These are phyloP conservation scores for Voacanga thouarsii DNA, from an alignment of 257 asterid genomes.

Conservation along the genomic window DNA sequence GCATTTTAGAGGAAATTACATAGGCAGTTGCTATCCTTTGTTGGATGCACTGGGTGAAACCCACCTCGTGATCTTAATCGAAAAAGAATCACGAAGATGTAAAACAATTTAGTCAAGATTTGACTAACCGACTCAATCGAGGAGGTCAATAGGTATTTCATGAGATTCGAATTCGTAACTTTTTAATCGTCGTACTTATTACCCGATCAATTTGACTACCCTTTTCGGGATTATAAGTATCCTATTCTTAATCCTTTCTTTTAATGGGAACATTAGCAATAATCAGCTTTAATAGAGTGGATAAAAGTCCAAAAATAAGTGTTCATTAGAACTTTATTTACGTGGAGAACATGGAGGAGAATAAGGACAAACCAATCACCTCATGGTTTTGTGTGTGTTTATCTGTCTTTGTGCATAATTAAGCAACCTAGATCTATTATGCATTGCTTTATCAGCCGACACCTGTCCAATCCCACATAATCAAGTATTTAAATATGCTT, in stretches of 20 bases:
- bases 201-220: too few species aligned
- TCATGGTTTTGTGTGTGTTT: constrained; percentile 24
- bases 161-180: too few species aligned
- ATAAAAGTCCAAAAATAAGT: constrained; percentile 14
- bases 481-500: constrained; percentile 7
- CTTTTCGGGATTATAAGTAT: too few species aligned
- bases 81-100: too few species aligned
- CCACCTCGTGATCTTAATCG: too few species aligned
- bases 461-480: constrained; percentile 19
- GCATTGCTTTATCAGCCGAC: constrained; percentile 31
- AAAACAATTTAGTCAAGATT: too few species aligned
- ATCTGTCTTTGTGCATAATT: constrained; percentile 25
- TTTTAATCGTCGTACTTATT: too few species aligned
- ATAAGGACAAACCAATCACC: constrained; percentile 33
- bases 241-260: neutral
- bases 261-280: constrained; percentile 4
- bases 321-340: neutral
- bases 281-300: constrained; percentile 5
- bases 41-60: too few species aligned
- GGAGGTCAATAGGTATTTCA: too few species aligned
- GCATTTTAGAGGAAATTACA: neutral
- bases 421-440: constrained; percentile 19
- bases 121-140: too few species aligned
- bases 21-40: too few species aligned
- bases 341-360: constrained; percentile 17